Percentiles rank a stretch among this genome's conserved stretches.
These are phyloP conservation scores for Scenedesmus sp. DNA, from an alignment of 163 green algal genomes.

Conservation along the genomic window DNA sequence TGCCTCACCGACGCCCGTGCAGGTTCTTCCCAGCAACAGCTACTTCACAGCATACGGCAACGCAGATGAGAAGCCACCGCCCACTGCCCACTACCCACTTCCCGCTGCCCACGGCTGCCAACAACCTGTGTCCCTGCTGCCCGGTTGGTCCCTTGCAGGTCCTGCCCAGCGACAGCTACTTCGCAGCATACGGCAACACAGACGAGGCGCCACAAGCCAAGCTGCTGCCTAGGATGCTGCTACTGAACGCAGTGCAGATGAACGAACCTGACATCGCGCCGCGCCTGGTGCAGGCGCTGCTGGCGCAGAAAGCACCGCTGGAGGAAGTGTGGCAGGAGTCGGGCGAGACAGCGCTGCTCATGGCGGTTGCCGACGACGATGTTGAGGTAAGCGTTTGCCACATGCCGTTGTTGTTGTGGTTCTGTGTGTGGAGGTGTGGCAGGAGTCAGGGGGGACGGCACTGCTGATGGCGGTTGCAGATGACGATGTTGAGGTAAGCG, in stretches of 20 bases:
- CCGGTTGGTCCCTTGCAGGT: background rate
- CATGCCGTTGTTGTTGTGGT: too few species aligned
- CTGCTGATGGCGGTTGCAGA: too few species aligned
- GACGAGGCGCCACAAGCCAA: background rate
- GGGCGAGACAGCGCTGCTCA: too few species aligned
- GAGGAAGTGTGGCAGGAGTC: background rate
- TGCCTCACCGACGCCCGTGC: background rate
- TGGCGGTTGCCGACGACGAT: too few species aligned
- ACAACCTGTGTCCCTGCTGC: too few species aligned
- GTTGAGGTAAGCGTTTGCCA: too few species aligned
- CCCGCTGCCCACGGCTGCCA: too few species aligned
- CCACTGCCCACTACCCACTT: too few species aligned
- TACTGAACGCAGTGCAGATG: conserved; percentile 22
- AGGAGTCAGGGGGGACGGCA: too few species aligned
- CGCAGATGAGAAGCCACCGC: background rate
- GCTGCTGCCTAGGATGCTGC: conserved; percentile 18
- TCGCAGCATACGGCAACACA: background rate
- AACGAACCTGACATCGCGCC: background rate
- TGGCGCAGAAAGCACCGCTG: background rate
- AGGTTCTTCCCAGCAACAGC: background rate
- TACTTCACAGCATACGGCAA: background rate
- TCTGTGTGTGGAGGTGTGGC: too few species aligned
- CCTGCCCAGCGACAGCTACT: background rate
- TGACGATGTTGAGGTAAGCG: too few species aligned
- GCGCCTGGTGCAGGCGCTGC: conserved; percentile 5